These are phyloP conservation scores for Astragalus glycyphyllos DNA, from an alignment of 306 rosid genomes.

Conservation along the genomic window DNA sequence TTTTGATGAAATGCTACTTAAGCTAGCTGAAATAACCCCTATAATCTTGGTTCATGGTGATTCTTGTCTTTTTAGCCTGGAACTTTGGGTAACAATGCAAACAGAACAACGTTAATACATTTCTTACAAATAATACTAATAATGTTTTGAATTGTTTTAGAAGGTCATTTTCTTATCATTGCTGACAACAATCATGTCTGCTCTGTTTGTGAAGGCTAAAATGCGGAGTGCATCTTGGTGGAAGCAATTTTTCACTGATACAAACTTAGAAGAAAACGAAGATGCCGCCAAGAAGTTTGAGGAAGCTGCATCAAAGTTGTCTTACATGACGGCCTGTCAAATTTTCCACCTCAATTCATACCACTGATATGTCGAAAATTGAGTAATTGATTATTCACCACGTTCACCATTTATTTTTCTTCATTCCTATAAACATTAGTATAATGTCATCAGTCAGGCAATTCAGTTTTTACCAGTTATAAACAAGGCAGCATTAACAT, in stretches of 20 bases:
- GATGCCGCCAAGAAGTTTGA: conserved; percentile 67
- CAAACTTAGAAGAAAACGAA: conserved; percentile 73
- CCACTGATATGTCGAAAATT: conserved; percentile 51
- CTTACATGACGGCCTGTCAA: conserved; percentile 77
- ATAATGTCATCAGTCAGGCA: conserved; percentile 34
- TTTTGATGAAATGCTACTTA: conserved; percentile 8
- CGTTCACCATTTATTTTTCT: conserved; percentile 19
- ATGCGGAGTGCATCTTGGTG: conserved; percentile 91
- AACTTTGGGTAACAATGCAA: background rate
- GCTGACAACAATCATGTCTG: conserved; percentile 35
- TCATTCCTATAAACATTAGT: conserved; percentile 38
- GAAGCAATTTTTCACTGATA: conserved; percentile 68
- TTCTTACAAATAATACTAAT: background rate
- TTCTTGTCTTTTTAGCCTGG: background rate
- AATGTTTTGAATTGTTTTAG: conserved; percentile 1
- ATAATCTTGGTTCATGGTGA: background rate
- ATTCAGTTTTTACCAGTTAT: conserved; percentile 30
- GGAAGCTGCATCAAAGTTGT: conserved; percentile 64
- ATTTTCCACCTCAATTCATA: conserved; percentile 79
- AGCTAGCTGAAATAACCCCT: conserved; percentile 5
- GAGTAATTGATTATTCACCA: conserved; percentile 26
- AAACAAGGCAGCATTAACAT: conserved; percentile 21
- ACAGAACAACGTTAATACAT: background rate
- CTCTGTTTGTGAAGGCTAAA: conserved; percentile 70
- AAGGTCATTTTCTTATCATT: conserved; percentile 11